These are phyloP conservation scores for Cylindricascospora bacillispora DNA, from an alignment of 1,139 yeast genomes.

Conservation along the genomic window DNA sequence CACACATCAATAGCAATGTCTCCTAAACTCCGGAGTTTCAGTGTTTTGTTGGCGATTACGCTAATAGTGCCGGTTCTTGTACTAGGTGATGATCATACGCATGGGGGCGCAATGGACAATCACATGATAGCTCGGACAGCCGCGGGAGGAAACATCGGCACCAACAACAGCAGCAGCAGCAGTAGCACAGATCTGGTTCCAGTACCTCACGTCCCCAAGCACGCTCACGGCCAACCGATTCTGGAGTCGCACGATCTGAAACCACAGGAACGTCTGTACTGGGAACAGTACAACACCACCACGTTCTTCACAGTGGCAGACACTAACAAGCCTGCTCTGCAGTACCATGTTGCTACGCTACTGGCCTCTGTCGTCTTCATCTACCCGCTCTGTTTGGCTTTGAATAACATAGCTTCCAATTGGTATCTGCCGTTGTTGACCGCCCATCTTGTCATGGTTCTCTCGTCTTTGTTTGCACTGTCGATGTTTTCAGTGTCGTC, in stretches of 20 bases:
- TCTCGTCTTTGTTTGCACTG: constrained; percentile 45
- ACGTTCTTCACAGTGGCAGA: constrained; percentile 51
- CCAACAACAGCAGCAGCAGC: background rate
- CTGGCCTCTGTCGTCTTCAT: constrained; percentile 38
- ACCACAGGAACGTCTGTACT: constrained; percentile 61
- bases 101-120: too few relatives aligned
- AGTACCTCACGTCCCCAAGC: constrained; percentile 37
- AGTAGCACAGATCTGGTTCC: constrained; percentile 14
- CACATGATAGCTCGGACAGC: too few relatives aligned
- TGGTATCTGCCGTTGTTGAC: constrained; percentile 49
- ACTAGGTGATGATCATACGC: too few relatives aligned
- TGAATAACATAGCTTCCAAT: constrained; percentile 45
- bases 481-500: constrained; percentile 49
- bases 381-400: constrained; percentile 59
- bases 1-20: too few relatives aligned
- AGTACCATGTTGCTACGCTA: constrained; percentile 42
- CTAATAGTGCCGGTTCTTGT: too few relatives aligned
- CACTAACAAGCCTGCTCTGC: constrained; percentile 39
- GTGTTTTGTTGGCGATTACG: too few relatives aligned
- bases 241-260: constrained; percentile 43
- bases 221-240: constrained; percentile 66
- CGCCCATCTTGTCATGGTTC: constrained; percentile 34
- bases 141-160: constrained; percentile 22
- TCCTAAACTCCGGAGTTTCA: too few relatives aligned
- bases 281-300: constrained; percentile 76